Percentiles rank a stretch among this genome's conserved stretches.
These are phyloP conservation scores for Primulina tabacum DNA, from an alignment of 257 asterid genomes.

Conservation along the genomic window DNA sequence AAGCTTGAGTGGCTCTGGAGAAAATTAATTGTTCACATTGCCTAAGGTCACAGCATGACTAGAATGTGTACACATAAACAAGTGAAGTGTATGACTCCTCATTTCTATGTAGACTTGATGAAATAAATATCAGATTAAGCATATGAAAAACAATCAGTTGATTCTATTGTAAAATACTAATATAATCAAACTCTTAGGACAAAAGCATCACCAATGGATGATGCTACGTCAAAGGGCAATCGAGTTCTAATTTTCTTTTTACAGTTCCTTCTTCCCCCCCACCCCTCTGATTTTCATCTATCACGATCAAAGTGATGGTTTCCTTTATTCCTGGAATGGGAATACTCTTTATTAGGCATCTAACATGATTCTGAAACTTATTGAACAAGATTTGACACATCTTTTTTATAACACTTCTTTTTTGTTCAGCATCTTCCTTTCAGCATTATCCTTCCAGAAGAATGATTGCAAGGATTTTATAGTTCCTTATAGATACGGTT, in stretches of 20 bases:
- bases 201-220: neutral
- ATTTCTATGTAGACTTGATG: neutral
- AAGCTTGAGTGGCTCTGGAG: neutral
- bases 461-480: neutral
- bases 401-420: neutral
- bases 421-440: neutral
- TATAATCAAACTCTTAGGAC: no score
- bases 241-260: neutral
- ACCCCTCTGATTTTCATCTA: neutral
- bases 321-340: neutral
- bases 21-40: neutral
- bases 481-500: neutral
- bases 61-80: neutral
- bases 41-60: neutral
- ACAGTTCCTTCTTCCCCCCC: neutral
- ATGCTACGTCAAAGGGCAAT: neutral
- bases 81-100: conserved; percentile 1
- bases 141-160: neutral
- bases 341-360: neutral
- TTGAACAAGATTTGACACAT: neutral
- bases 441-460: neutral
- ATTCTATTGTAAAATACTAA: neutral
- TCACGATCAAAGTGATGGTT: neutral
- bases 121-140: neutral
- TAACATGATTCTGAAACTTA: conserved; percentile 1